Evolutionary conservation across 106 monocot genomes (phyloP).

Genomic region (Phalaenopsis aphrodite): DNA sequence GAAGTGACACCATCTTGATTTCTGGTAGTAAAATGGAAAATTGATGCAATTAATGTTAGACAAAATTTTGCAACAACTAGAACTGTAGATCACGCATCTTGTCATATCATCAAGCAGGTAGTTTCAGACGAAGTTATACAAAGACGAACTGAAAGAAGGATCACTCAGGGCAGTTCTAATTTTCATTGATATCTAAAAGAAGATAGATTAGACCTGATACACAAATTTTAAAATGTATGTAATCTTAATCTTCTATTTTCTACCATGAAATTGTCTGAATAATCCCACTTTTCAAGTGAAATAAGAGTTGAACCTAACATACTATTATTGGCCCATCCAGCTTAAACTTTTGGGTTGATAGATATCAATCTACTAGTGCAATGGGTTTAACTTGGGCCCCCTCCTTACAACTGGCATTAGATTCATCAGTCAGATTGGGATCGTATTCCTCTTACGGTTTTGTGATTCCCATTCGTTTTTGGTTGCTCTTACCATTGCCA

Average conservation of each 20-base stretch:
- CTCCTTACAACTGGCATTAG: background rate
- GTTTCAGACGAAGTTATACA: background rate
- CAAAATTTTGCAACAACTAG: background rate
- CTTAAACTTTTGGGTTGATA: background rate
- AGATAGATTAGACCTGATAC: background rate
- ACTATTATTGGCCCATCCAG: background rate
- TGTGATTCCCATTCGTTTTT: too few relatives aligned
- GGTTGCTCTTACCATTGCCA: too few relatives aligned
- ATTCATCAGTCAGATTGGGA: too few relatives aligned
- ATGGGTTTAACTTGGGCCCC: background rate
- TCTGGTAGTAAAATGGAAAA: background rate
- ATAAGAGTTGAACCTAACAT: background rate
- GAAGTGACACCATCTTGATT: background rate
- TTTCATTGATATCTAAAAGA: background rate
- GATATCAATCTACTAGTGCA: background rate
- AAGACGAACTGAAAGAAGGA: background rate
- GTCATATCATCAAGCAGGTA: background rate
- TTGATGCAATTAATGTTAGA: background rate
- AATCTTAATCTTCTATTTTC: background rate
- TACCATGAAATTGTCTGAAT: background rate
- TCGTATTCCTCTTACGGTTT: too few relatives aligned
- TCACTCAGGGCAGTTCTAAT: background rate
- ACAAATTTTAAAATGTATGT: too few relatives aligned
- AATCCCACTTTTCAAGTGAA: background rate
- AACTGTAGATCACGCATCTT: background rate